Evolutionary conservation across 2,329 filamentous ascomycete species (phyloP).

Genomic region (Ophiostoma perfectum): DNA sequence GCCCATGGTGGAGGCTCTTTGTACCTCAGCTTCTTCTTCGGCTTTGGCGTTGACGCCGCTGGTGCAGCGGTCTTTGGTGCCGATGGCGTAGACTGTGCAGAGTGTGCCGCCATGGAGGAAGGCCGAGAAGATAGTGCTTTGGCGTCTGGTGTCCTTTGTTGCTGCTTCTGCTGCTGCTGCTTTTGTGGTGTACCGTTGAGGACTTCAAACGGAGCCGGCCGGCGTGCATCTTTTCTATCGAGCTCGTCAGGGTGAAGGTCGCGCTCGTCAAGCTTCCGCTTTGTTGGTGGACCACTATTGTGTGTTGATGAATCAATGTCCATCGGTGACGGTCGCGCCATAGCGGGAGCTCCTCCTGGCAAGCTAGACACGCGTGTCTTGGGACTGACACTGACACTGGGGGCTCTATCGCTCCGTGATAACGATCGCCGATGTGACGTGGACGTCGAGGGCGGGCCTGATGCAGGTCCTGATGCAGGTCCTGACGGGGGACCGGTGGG

Average conservation of each 20-base stretch:
- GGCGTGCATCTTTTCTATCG: constrained; percentile 43
- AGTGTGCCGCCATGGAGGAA: not conserved
- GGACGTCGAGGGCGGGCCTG: not conserved
- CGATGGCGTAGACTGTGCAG: not conserved
- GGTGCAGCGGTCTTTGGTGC: not conserved
- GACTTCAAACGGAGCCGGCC: constrained; percentile 43
- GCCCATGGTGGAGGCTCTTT: not conserved
- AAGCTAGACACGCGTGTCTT: constrained; percentile 61
- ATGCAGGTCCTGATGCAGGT: not conserved
- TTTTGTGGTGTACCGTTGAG: constrained; percentile 21
- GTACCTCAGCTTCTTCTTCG: not conserved
- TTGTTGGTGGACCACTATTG: constrained; percentile 39
- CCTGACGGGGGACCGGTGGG: not conserved
- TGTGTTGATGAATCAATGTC: constrained; percentile 32
- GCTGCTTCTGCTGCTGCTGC: not conserved
- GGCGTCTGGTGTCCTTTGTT: not conserved
- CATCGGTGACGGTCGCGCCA: constrained; percentile 24
- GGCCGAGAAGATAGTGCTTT: not conserved
- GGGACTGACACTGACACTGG: constrained; percentile 70
- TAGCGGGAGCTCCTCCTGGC: constrained; percentile 36
- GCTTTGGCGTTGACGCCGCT: not conserved
- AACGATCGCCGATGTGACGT: constrained; percentile 43
- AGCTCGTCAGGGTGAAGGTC: constrained; percentile 48
- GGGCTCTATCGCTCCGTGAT: constrained; percentile 59
- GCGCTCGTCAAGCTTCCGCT: constrained; percentile 46